phyloP scores from a whole-genome alignment of 1,284 basidiomycete species.

The Ceraceosorus guamensis region DNA sequence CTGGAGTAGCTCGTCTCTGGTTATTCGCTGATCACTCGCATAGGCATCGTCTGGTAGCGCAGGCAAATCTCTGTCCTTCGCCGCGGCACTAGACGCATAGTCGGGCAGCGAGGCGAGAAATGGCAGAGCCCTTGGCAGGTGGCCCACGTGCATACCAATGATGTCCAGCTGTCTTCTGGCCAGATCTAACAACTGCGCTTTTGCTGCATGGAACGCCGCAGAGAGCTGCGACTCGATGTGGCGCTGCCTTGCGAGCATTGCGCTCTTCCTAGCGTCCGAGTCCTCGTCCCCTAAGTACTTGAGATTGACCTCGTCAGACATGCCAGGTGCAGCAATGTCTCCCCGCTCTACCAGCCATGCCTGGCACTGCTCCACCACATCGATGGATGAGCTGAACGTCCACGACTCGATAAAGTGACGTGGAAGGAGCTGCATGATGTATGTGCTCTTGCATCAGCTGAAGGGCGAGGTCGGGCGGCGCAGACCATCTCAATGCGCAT shows the following conservation, averaged over 20 bases:
- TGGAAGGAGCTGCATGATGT: conserved; percentile 60
- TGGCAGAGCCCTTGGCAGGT: conserved; percentile 65
- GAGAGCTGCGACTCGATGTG: conserved; percentile 21
- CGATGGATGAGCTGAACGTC: conserved; percentile 84
- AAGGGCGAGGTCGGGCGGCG: too few relatives aligned
- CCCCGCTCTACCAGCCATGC: conserved; percentile 56
- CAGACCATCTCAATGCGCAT: too few relatives aligned
- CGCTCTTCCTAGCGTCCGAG: background rate
- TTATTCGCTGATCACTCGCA: conserved; percentile 47
- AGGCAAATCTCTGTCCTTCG: conserved; percentile 16
- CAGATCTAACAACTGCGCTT: conserved; percentile 73
- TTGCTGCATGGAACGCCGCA: conserved; percentile 49
- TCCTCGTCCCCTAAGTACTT: background rate
- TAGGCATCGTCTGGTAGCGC: conserved; percentile 10
- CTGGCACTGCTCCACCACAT: conserved; percentile 76
- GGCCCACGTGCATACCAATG: conserved; percentile 65
- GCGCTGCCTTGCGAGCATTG: background rate
- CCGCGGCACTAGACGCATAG: background rate
- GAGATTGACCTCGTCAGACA: conserved; percentile 1
- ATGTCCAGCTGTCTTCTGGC: conserved; percentile 70
- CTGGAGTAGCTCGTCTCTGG: conserved; percentile 60
- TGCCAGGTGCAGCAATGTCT: conserved; percentile 7
- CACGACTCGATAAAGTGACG: conserved; percentile 81
- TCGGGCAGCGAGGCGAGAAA: conserved; percentile 44
- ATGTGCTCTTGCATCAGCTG: too few relatives aligned